Base-by-base conservation (phyloP, 495 filamentous ascomycete species). In the Penicillium diatomitis region DNA sequence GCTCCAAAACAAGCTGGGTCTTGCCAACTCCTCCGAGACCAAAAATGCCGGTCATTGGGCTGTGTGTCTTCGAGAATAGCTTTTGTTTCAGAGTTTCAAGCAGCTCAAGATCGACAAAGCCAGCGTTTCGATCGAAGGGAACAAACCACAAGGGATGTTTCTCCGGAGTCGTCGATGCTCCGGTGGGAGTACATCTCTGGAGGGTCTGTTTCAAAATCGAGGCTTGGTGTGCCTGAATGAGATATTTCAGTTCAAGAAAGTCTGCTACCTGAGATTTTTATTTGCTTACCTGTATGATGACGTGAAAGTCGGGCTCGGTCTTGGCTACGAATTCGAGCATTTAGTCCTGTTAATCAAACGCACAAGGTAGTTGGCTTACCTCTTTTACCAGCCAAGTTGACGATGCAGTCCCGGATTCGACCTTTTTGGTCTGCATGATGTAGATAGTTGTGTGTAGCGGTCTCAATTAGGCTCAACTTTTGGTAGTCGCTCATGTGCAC, bases 21-120 rank as follows among this genome's bases (percentile, higher is more conserved):
- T 79, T 80, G 0, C 74, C 74, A 4, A 75, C 57, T 0, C 74
- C 76, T 0, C 72, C 75, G 4, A 76, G 61, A 0, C 77, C 76
- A 33, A 51, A 48, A 5, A 80, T 47, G 0, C n/a, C n/a, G n/a
- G n/a, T n/a, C n/a, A n/a, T n/a, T n/a, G n/a, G n/a, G n/a, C n/a
- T n/a, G n/a, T n/a, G n/a, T n/a, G n/a, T n/a, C n/a, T n/a, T n/a
- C n/a, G n/a, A n/a, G 12, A 51, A 52, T 4, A 54, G 5, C 4
- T 10, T 59, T 28, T 35, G 41, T 50, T 60, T 55, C 1, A 56
- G 42, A 27, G 41, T 58, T 0, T 47, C 49, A 34, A 47, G 47
- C 27, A 48, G 51, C 9, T 49, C 58, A 0, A 62, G 62, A 31
- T 68, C 56, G 0, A 64, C 57, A 47, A 61, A 70, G 0, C 48